Conservation (phyloP, 2,329 filamentous ascomycete species). For the Pyrenochaeta sp. region DNA sequence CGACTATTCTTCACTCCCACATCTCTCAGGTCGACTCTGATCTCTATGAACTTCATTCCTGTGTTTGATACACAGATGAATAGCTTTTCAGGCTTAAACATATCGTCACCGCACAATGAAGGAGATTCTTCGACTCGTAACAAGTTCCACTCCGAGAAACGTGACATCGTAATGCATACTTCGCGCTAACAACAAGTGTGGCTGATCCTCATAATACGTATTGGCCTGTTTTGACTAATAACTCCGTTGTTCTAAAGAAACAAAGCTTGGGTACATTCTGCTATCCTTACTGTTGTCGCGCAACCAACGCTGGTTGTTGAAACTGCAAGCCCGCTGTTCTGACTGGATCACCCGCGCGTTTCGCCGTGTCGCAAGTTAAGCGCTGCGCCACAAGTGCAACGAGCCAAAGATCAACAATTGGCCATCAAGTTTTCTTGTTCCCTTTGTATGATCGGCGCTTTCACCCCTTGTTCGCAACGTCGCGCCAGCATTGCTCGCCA, state of each 20-base stretch:
- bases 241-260: background rate
- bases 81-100: background rate
- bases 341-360: constrained; percentile 30
- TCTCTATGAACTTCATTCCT: no score
- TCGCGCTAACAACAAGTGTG: background rate
- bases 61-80: no score
- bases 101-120: background rate
- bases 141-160: background rate
- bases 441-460: constrained; percentile 5
- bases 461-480: constrained; percentile 23
- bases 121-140: background rate
- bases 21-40: background rate
- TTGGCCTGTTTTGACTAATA: background rate
- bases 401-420: constrained; percentile 28
- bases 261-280: background rate
- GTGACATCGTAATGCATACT: background rate
- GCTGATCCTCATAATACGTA: background rate
- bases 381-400: constrained; percentile 37
- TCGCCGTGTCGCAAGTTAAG: constrained; percentile 43
- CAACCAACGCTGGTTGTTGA: background rate
- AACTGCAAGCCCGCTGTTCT: constrained; percentile 2
- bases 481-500: constrained; percentile 21
- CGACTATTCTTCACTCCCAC: background rate
- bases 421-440: constrained; percentile 19
- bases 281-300: background rate